Evolutionary conservation across 441 rosid species (phyloP), one percentile per base, ranked within the genome.

Genomic region (Adansonia grandidieri): DNA sequence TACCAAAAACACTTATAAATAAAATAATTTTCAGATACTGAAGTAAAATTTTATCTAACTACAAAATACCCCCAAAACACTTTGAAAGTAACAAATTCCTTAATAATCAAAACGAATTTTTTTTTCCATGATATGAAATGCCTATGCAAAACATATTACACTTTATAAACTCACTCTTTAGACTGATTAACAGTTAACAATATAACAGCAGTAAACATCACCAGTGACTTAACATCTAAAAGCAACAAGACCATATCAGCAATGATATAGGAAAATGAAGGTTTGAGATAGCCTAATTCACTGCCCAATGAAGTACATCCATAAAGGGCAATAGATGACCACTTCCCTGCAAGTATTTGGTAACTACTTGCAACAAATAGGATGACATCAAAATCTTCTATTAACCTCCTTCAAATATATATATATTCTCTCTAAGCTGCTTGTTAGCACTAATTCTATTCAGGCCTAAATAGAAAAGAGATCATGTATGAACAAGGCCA

Each of bases 221-320:
- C 67, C 67, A 13, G 44, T 13, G 19, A 63, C 32, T 63, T 63
- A 63, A 19, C 42, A 63, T 63, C 17, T 32, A 63, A n/a, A 63
- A 63, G 19, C 19, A 63, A 32, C 10, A 63, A 28, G 65, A 64
- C 5, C 45, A n/a, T 17, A 24, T 9, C 37, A 69, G 28, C 17
- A 51, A 28, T 57, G 61, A 11, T 15, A 22, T 17, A 10, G 44
- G 62, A 44, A 40, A 44, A n/a, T 50, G 61, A 68, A 9, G 9
- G 8, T 45, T 54, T 45, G 63, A 45, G 48, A 17, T 9, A 60
- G 9, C 68, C 53, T 61, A 45, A 11, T 44, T 28, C 48, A 68
- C n/a, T 4, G 57, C 28, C 37, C 51, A 20, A 3, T 67, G 28
- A 24, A 42, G 47, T 10, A 67, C 9, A 56, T 22, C 9, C 28